Percentiles rank a stretch among this genome's conserved stretches.
phyloP scores from a whole-genome alignment of 192 early-diverging fungal genomes.

The Coemansia sp. region DNA sequence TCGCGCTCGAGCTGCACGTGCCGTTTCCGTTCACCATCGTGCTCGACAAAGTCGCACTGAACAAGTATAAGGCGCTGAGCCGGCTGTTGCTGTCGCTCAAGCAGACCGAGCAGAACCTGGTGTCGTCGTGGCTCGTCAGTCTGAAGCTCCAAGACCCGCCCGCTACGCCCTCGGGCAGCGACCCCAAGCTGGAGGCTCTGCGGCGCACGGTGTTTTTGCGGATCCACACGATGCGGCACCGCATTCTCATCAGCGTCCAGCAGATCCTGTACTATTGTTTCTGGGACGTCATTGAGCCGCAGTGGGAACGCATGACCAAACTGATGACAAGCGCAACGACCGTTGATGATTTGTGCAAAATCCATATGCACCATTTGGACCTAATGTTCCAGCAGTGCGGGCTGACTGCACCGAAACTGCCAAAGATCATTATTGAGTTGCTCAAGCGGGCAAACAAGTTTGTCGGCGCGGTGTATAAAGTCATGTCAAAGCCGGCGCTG shows the following conservation, averaged over 20 bases:
- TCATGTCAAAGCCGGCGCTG: slow-evolving; percentile 26
- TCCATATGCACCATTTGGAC: slow-evolving; percentile 83
- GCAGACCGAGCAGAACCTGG: slow-evolving; percentile 82
- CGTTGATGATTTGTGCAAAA: slow-evolving; percentile 80
- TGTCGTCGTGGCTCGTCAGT: slow-evolving; percentile 66
- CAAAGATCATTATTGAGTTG: slow-evolving; percentile 62
- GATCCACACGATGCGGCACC: slow-evolving; percentile 70
- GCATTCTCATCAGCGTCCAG: slow-evolving; percentile 89
- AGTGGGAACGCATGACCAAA: slow-evolving; percentile 72
- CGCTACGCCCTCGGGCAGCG: slow-evolving; percentile 23
- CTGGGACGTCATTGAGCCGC: slow-evolving; percentile 91
- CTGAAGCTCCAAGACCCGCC: slow-evolving; percentile 41
- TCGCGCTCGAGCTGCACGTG: slow-evolving; percentile 80
- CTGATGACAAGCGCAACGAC: slow-evolving; percentile 68
- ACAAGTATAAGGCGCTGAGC: slow-evolving; percentile 90
- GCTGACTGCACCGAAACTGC: slow-evolving; percentile 76
- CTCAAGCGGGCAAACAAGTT: slow-evolving; percentile 43
- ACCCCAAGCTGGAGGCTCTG: slow-evolving; percentile 48
- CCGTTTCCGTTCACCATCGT: slow-evolving; percentile 89
- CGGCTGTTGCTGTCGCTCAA: slow-evolving; percentile 86
- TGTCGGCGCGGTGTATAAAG: slow-evolving; percentile 13
- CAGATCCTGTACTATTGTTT: slow-evolving; percentile 88
- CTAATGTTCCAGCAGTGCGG: slow-evolving; percentile 88
- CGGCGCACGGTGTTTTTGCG: slow-evolving; percentile 60
- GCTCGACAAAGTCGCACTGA: slow-evolving; percentile 76